Base-by-base conservation (phyloP, 805 yeast species). In the Starmerella roubikii region DNA sequence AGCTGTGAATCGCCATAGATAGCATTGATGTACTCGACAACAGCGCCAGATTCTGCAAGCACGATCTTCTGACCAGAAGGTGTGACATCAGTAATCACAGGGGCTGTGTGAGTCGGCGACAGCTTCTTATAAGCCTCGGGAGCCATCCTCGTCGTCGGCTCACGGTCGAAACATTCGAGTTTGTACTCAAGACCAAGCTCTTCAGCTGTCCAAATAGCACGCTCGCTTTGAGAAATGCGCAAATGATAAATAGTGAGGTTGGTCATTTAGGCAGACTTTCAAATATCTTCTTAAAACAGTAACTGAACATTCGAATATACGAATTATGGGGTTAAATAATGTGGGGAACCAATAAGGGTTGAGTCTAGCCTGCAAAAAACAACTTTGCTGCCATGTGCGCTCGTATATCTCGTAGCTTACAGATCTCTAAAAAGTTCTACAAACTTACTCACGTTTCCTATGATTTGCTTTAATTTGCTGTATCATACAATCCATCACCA, bases 71-170 rank as follows among this genome's bases (percentile, higher is more conserved):
- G 60, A n/a, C 35, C 45, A 7, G 10, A 6, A 3, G 24, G 8
- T 25, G 4, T 9, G 11, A 11, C 26, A 27, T 65, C 51, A 11
- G 23, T 16, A 34, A 78, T 47, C 1, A 76, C 55, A 1, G 86
- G 86, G 0, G 74, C 60, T 53, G 76, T 76, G 2, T 83, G 84
- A 16, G 71, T 56, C 11, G 79, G 77, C 52, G 72, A 78, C 12
- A 74, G 56, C 26, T 68, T 59, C 45, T 62, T 63, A 34, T 75
- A 56, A 24, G 61, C 72, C 1, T 58, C 57, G 3, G 71, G 71
- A 2, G 74, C 74, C 30, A 71, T 58, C 8, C 31, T 18, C 56
- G 64, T 24, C 12, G 5, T 16, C 23, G 29, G n/a, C 9, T 18
- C 61, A 34, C 84, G 65, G 38, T 66, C 56, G 54, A 68, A 74